These are phyloP conservation scores for Fusarium compactum DNA, from an alignment of 2,329 filamentous ascomycete species.

Conservation along the genomic window DNA sequence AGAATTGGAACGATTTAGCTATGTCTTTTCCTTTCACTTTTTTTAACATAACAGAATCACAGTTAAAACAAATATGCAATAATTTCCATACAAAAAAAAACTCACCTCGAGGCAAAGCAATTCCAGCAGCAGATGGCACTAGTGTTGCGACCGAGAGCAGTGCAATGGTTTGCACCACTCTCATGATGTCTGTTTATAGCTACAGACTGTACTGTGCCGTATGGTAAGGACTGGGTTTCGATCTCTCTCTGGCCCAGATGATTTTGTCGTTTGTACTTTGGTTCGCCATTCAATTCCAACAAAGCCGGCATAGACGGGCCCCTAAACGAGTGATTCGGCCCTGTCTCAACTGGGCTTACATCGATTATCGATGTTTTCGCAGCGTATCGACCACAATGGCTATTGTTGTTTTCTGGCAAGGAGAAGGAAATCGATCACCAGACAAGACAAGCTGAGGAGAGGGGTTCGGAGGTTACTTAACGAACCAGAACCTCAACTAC, in stretches of 20 bases:
- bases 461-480: constrained; percentile 34
- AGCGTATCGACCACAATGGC: constrained; percentile 3
- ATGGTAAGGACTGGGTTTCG: neutral
- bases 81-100: neutral
- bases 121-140: constrained; percentile 25
- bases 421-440: constrained; percentile 14
- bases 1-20: constrained; percentile 10
- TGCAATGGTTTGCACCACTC: constrained; percentile 35
- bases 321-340: constrained; percentile 38
- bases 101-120: constrained; percentile 38
- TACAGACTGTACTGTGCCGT: neutral
- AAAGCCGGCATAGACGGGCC: constrained; percentile 17
- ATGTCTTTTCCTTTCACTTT: neutral
- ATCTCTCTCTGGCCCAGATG: constrained; percentile 4
- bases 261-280: constrained; percentile 12
- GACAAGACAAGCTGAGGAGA: constrained; percentile 3
- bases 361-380: constrained; percentile 10
- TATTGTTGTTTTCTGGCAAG: constrained; percentile 9
- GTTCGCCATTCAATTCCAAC: constrained; percentile 19
- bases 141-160: constrained; percentile 38
- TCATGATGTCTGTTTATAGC: constrained; percentile 21
- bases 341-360: constrained; percentile 6
- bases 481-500: constrained; percentile 5
- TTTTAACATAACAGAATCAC: neutral
- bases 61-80: neutral